Evolutionary conservation across 305 asterid species (phyloP).

Genomic region (Petunia hybrid): DNA sequence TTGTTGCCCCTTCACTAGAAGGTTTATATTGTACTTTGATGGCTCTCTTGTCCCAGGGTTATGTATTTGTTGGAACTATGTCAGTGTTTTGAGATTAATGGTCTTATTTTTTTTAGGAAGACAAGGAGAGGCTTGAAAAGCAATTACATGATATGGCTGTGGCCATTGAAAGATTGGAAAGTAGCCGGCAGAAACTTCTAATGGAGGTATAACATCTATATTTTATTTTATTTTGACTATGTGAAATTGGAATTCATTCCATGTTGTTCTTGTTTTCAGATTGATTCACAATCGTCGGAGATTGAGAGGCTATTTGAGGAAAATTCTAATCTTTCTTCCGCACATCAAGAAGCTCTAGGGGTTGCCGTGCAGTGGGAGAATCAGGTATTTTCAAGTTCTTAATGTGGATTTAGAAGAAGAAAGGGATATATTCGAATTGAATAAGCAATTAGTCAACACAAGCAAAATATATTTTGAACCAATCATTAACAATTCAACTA

Average conservation of each 20-base stretch:
- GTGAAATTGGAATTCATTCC: conserved; percentile 40
- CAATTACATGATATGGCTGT: conserved; percentile 97
- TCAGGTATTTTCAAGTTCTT: conserved; percentile 60
- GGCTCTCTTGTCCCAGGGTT: neutral
- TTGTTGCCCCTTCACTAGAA: conserved; percentile 5
- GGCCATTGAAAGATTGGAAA: conserved; percentile 87
- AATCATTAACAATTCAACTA: too few species aligned
- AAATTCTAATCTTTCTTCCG: conserved; percentile 75
- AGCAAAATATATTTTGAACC: too few species aligned
- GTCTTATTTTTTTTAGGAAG: conserved; percentile 61
- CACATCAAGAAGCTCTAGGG: conserved; percentile 82
- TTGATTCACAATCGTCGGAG: conserved; percentile 98
- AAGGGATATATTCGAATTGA: too few species aligned
- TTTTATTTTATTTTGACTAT: conserved; percentile 18
- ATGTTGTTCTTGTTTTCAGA: conserved; percentile 53
- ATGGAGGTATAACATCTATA: conserved; percentile 64
- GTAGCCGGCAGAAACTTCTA: conserved; percentile 87
- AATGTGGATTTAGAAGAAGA: neutral
- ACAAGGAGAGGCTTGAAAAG: conserved; percentile 87
- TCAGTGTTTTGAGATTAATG: conserved; percentile 18
- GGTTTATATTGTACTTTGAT: neutral
- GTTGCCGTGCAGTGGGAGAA: conserved; percentile 82
- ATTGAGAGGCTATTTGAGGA: conserved; percentile 93
- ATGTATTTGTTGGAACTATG: conserved; percentile 5
- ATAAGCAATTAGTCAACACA: too few species aligned